Base-by-base conservation (phyloP, 257 asterid genomes). In the Nicotiana undulata region DNA sequence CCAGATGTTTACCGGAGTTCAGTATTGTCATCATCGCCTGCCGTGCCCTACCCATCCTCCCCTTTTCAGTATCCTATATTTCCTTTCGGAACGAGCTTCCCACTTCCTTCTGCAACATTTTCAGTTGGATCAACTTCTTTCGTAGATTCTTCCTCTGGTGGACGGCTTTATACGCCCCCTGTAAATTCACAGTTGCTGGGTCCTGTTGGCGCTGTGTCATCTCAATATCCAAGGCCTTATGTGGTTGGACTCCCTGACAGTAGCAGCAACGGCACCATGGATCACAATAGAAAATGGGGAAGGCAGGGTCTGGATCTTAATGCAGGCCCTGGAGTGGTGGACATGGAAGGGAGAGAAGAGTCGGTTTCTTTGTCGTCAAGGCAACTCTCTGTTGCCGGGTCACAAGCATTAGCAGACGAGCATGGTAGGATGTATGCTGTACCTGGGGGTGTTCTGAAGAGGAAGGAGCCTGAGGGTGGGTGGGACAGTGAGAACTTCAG, bases 381-480 rank as follows among this genome's bases (percentile, higher is more conserved):
- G 77, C 97, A 84, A 85, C 90, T 88, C 82, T 84, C 91, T 77
- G 84, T 88, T 83, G 82, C 88, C 83, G 88, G 91, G 81, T 88
- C 93, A 61, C 97, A 92, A 76, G 88, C 90, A 4, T 83, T 84
- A 46, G 85, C 89, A 2, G 98, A 93, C 77, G 98, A 90, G 80
- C 94, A 89, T 74, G 88, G 90, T 28, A 83, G 95, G 85, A 85
- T 86, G 82, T 89, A 80, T 83, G 83, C 90, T 2, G 87, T 83
- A 49, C 78, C 96, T 29, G 87, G 94, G 63, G 90, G 91, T 81
- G 79, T 80, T 65, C 52, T 86, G 84, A 95, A 92, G 88, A 88
- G 99, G 88, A 85, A 89, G 79, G 98, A 93, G 82, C 96, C 94
- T 0, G 99, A 95, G 11, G 97, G 91, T 82, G 94, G 96, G 20